phyloP scores from a whole-genome alignment of 2,329 filamentous ascomycete genomes.

The Cercospora nicotianae region DNA sequence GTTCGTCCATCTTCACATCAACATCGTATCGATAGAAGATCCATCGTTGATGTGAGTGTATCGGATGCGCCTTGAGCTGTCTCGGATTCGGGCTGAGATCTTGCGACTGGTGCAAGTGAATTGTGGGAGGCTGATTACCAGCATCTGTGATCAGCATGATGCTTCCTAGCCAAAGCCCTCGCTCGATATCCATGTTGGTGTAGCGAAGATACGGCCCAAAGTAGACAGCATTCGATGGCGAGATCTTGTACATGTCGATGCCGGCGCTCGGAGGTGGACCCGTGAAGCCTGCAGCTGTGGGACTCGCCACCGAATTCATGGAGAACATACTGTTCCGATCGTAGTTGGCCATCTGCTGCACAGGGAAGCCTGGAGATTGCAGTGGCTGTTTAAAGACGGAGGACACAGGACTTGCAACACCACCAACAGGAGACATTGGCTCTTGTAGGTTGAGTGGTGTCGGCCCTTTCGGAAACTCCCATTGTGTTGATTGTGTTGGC shows the following conservation, averaged over 20 bases:
- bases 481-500: constrained; percentile 91
- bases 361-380: constrained; percentile 75
- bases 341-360: constrained; percentile 76
- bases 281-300: constrained; percentile 77
- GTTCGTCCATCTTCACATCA: constrained; percentile 84
- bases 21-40: constrained; percentile 94
- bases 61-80: constrained; percentile 77
- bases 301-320: constrained; percentile 70
- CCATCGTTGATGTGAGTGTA: constrained; percentile 90
- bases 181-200: constrained; percentile 94
- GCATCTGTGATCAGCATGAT: constrained; percentile 91
- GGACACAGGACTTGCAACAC: constrained; percentile 47
- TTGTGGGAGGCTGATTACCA: constrained; percentile 81
- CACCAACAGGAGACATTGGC: constrained; percentile 76
- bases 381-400: constrained; percentile 64
- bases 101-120: constrained; percentile 86
- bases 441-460: constrained; percentile 84
- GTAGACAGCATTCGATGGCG: constrained; percentile 93
- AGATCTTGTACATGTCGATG: constrained; percentile 90
- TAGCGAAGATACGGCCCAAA: constrained; percentile 96
- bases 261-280: constrained; percentile 87
- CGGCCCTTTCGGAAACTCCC: constrained; percentile 97
- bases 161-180: constrained; percentile 86
- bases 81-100: constrained; percentile 88
- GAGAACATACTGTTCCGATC: constrained; percentile 78